Evolutionary conservation across 805 yeast genomes (phyloP), one percentile per base, ranked within the genome.

Genomic region (Hagleromyces aurorensis): DNA sequence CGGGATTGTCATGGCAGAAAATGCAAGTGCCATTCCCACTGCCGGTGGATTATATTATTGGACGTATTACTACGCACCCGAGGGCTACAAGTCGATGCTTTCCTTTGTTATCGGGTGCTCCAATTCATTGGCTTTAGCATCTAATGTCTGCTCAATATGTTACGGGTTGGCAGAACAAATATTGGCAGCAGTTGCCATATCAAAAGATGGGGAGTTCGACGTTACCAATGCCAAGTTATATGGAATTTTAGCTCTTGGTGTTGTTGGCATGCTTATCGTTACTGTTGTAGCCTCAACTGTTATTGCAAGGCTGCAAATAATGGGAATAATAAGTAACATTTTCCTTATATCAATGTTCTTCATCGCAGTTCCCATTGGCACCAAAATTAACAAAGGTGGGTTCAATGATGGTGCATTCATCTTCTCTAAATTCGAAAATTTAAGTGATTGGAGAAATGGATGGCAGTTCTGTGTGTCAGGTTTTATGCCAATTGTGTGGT

Each of bases 31-130:
- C 1, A 69, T 75, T 40, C 87, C 89, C 16, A 78, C 87, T 1
- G 70, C 80, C 13, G 87, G 87, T 32, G 87, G 87, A 6, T 58
- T 79, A 21, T 80, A 76, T 48, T 74, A 70, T 53, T 75, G 80
- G 76, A 72, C 82, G 1, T 73, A 65, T 52, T 67, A 74, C 48
- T 78, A 74, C 48, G 74, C 85, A 15, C 86, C 84, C 2, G 67
- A 62, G 27, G 41, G 45, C 4, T 42, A 62, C 19, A 65, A 70
- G 45, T 67, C 69, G 12, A 73, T 76, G 0, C 50, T 76, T 18
- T 70, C 78, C 23, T 78, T 69, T 44, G 47, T 78, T 23, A 73
- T 78, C 36, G 89, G 86, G 4, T 69, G 75, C 44, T 66, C 80
- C 5, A 78, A 79, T 51, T 64, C 85, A 1, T 51, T 80, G 41